Evolutionary conservation across 352 stramenopile genomes (phyloP).

Genomic region (Halophytophthora batemanensis): DNA sequence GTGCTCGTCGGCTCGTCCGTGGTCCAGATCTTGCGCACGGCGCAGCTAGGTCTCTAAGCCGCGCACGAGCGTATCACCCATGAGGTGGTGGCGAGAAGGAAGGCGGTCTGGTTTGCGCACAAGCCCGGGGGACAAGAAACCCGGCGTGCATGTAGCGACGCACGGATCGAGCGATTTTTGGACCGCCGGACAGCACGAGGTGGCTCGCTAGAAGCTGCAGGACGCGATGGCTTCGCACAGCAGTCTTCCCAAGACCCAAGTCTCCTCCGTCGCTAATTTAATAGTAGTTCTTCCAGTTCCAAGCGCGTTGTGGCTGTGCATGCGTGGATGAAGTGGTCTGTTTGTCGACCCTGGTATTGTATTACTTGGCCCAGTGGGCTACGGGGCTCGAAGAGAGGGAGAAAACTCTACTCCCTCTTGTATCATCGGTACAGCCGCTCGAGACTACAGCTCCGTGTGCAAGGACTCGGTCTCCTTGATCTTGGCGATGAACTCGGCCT

Average conservation of each 20-base stretch:
- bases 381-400: not conserved
- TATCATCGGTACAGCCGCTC: not conserved
- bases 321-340: not conserved
- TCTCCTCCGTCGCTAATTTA: conserved; percentile 26
- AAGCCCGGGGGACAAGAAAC: too few species aligned
- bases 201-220: too few species aligned
- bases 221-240: too few species aligned
- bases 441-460: conserved; percentile 73
- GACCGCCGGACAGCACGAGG: too few species aligned
- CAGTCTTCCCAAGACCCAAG: too few species aligned
- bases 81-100: not conserved
- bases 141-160: too few species aligned
- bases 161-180: too few species aligned
- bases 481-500: conserved; percentile 94
- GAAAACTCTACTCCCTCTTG: not conserved
- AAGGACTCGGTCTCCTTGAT: conserved; percentile 89
- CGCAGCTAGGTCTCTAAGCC: conserved; percentile 66
- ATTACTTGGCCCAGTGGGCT: conserved; percentile 14
- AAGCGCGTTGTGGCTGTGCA: not conserved
- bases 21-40: conserved; percentile 82
- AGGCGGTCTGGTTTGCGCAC: too few species aligned
- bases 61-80: conserved; percentile 1
- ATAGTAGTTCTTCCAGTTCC: conserved; percentile 17
- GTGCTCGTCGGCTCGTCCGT: conserved; percentile 85
- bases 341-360: conserved; percentile 24